Evolutionary conservation across 345 rosid genomes (phyloP).

Genomic region (Euphorbia lathyris): DNA sequence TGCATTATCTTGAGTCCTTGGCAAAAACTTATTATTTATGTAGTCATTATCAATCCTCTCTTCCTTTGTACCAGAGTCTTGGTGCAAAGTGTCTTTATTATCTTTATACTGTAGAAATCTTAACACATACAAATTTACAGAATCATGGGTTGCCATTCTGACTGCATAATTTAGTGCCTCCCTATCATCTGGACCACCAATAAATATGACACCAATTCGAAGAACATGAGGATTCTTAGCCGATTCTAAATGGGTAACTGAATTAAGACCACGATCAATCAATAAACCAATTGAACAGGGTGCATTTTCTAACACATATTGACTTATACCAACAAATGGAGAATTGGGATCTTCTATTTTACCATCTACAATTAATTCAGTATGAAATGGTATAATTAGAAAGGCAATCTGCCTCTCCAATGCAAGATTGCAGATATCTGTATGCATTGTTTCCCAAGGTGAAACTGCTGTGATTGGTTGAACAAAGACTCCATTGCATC

Average conservation of each 20-base stretch:
- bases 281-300: slow-evolving; percentile 18
- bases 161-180: slow-evolving; percentile 14
- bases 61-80: background rate
- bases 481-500: background rate
- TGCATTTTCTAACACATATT: slow-evolving; percentile 5
- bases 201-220: slow-evolving; percentile 4
- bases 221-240: background rate
- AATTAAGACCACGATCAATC: slow-evolving; percentile 14
- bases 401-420: slow-evolving; percentile 5
- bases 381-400: slow-evolving; percentile 16
- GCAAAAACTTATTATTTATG: background rate
- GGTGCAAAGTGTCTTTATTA: background rate
- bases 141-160: slow-evolving; percentile 9
- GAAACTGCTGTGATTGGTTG: slow-evolving; percentile 6
- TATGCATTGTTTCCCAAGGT: slow-evolving; percentile 14
- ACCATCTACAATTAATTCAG: background rate
- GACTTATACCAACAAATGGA: background rate
- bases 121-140: background rate
- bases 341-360: background rate
- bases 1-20: background rate
- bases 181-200: slow-evolving; percentile 11
- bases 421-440: slow-evolving; percentile 16
- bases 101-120: background rate
- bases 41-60: slow-evolving; percentile 3
- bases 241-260: background rate